Evolutionary conservation across 1,284 basidiomycete species (phyloP), one percentile per base, ranked within the genome.

Genomic region (Ganoderma lingzhi): DNA sequence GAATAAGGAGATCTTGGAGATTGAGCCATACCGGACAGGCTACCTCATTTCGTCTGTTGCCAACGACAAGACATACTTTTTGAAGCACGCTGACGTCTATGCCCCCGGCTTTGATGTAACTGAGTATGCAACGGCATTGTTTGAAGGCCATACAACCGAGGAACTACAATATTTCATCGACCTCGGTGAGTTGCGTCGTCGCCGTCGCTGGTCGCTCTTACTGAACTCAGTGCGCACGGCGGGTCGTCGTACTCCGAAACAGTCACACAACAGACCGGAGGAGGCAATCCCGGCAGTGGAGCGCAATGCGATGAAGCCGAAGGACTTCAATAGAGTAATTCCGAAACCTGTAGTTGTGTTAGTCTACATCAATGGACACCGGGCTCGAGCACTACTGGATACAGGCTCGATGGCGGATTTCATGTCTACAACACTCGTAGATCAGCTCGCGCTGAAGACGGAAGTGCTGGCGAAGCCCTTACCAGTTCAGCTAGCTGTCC

Each of bases 231-330:
- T 44, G 1, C 42, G 15, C 15, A 15, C 42, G 42, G 3, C 42
- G 6, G 17, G 42, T 17, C 42, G 42, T 17, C 42, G 15, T 17
- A 17, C 15, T 15, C 42, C 42, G 1, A 44, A 17, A 19, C 14
- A 44, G 42, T 6, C 42, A 17, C 14, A 44, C 14, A 17, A 15
- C 12, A 5, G 2, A n/a, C n/a, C 42, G 17, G 42, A 44, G 2
- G 42, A 17, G 14, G 17, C 15, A 2, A 28, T 15, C 10, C 28
- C 53, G 5, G 23, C 28, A 0, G 10, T 10, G 73, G 78, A 6
- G 75, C 79, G 0, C 65, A 81, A n/a, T 77, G 80, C 5, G 77
- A 76, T 0, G 15, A 70, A 30, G 0, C 62, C 8, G 69, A 75
- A 0, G 75, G 79, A 35, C 75, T 82, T 67, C 48, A 42, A 23